Percentiles rank a stretch among this genome's conserved stretches.
These are phyloP conservation scores for Chaetomium tenue DNA, from an alignment of 495 filamentous ascomycete genomes.

Conservation along the genomic window DNA sequence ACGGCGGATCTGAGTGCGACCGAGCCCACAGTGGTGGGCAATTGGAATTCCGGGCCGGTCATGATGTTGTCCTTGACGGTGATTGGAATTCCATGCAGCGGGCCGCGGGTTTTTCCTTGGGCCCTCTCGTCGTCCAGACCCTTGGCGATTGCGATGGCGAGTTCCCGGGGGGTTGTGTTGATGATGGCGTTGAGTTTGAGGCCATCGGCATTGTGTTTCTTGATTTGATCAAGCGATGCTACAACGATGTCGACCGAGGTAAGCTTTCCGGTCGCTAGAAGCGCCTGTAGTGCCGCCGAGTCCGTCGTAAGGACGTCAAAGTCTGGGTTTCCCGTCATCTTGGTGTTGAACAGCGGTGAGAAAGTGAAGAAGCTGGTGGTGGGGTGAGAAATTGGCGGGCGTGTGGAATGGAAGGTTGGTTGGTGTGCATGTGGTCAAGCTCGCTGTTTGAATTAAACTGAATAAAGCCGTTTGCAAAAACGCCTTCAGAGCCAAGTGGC, in stretches of 20 bases:
- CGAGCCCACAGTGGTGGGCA: constrained; percentile 46
- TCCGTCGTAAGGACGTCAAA: constrained; percentile 40
- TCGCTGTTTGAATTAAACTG: too few species aligned
- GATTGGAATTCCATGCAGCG: constrained; percentile 50
- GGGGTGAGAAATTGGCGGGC: too few species aligned
- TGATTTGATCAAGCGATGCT: constrained; percentile 51
- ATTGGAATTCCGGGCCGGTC: constrained; percentile 39
- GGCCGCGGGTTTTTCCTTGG: constrained; percentile 52
- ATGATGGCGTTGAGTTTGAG: constrained; percentile 49
- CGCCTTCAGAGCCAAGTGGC: too few species aligned
- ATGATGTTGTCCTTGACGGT: constrained; percentile 39
- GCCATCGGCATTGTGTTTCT: constrained; percentile 41
- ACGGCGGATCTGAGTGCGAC: constrained; percentile 22
- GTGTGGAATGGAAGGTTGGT: too few species aligned
- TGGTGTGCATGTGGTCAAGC: too few species aligned
- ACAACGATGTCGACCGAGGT: constrained; percentile 48
- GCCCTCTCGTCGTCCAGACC: constrained; percentile 54
- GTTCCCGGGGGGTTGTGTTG: constrained; percentile 56
- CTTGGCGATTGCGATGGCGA: constrained; percentile 15
- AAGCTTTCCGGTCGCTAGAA: constrained; percentile 35
- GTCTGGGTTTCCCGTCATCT: too few species aligned
- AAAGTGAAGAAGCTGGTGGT: too few species aligned
- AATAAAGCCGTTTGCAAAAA: too few species aligned
- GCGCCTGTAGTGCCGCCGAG: constrained; percentile 38
- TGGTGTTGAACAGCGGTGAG: too few species aligned